phyloP scores from a whole-genome alignment of 495 filamentous ascomycete species.

The Tuber magnatum region DNA sequence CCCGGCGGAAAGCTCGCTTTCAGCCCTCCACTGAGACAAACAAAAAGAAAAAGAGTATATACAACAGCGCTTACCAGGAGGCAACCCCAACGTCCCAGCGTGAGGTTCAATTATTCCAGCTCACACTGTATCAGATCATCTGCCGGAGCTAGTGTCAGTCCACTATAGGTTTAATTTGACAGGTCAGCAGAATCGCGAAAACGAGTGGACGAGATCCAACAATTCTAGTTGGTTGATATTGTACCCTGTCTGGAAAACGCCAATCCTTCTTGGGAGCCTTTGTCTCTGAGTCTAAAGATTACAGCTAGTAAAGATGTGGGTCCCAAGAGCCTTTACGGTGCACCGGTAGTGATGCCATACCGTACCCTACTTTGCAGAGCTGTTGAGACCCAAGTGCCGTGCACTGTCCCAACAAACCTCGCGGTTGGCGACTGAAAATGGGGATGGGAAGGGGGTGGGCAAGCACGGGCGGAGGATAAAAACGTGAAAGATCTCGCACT shows the following conservation, averaged over 20 bases:
- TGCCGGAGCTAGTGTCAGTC: neutral
- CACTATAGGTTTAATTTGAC: neutral
- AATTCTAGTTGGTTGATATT: neutral
- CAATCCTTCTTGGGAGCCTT: neutral
- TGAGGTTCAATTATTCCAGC: too few species aligned
- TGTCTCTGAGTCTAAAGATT: neutral
- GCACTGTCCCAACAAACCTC: neutral
- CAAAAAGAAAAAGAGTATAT: too few species aligned
- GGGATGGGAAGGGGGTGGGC: neutral
- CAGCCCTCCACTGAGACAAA: too few species aligned
- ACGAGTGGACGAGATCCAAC: neutral
- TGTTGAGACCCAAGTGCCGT: neutral
- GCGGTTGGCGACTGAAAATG: neutral
- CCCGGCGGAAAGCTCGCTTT: too few species aligned
- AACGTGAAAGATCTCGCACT: neutral
- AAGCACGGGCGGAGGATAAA: neutral
- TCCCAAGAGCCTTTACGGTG: neutral
- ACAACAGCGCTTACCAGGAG: too few species aligned
- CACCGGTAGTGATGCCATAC: neutral
- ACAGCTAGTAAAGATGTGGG: neutral
- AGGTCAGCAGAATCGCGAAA: neutral
- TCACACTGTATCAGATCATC: neutral
- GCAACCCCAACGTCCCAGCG: too few species aligned
- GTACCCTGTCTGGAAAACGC: neutral
- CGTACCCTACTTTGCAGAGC: neutral